A percentile compares a stretch with the other conserved stretches of the same genome.
These are phyloP conservation scores for Pyrenopolyporus hunteri DNA, from an alignment of 495 filamentous ascomycete genomes.

Conservation along the genomic window DNA sequence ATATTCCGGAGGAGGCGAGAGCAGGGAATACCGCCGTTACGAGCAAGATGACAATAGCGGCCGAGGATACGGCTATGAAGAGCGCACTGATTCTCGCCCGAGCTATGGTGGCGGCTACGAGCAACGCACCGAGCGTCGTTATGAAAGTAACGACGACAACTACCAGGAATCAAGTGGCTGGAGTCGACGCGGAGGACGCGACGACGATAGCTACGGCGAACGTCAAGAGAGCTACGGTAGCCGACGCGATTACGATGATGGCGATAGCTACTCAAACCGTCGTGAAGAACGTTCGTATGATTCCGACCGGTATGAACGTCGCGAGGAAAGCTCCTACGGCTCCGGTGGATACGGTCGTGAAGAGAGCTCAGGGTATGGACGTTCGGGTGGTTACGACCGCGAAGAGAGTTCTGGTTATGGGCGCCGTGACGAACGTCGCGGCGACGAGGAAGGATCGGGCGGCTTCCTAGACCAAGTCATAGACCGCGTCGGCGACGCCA, in stretches of 20 bases:
- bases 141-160: slow-evolving; percentile 38
- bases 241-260: slow-evolving; percentile 23
- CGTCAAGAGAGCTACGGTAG: slow-evolving; percentile 34
- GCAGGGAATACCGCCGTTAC: slow-evolving; percentile 53
- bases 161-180: slow-evolving; percentile 34
- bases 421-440: slow-evolving; percentile 34
- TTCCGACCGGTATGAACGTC: slow-evolving; percentile 22
- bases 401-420: slow-evolving; percentile 22
- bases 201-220: slow-evolving; percentile 31
- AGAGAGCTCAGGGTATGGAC: slow-evolving; percentile 19
- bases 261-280: slow-evolving; percentile 18
- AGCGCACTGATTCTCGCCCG: slow-evolving; percentile 37
- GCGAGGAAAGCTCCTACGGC: slow-evolving; percentile 23
- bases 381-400: slow-evolving; percentile 6
- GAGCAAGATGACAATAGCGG: slow-evolving; percentile 49
- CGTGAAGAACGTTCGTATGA: slow-evolving; percentile 23
- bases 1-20: slow-evolving; percentile 50
- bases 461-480: slow-evolving; percentile 39
- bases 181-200: slow-evolving; percentile 17
- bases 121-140: slow-evolving; percentile 46
- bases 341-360: slow-evolving; percentile 34
- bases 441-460: slow-evolving; percentile 23
- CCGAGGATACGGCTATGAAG: slow-evolving; percentile 46
- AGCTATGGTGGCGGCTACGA: slow-evolving; percentile 42
- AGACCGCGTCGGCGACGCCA: slow-evolving; percentile 35